A percentile compares a stretch with the other conserved stretches of the same genome.
phyloP scores from a whole-genome alignment of 306 rosid species.

The cucumber (Cucumis sativus) region DNA sequence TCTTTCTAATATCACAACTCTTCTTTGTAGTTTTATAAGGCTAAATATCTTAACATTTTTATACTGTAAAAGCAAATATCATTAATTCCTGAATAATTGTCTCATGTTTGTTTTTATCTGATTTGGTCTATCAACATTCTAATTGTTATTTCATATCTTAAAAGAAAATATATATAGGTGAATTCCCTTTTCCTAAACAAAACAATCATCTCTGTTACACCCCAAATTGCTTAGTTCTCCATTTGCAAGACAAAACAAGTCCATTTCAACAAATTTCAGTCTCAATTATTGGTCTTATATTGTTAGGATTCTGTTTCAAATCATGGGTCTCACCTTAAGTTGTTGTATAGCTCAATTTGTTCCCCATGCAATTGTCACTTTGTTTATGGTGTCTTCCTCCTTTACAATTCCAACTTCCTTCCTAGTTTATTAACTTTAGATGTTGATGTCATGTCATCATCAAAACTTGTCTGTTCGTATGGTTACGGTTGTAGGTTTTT shows the following conservation, averaged over 20 bases:
- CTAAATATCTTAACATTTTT: not conserved
- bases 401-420: not conserved
- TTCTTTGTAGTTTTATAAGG: not conserved
- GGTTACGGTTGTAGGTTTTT: not conserved
- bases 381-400: not conserved
- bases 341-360: conserved; percentile 1
- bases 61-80: not conserved
- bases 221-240: not conserved
- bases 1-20: not conserved
- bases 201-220: not conserved
- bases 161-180: not conserved
- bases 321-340: not conserved
- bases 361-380: not conserved
- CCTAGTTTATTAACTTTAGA: not conserved
- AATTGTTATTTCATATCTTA: not conserved
- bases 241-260: not conserved
- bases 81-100: not conserved
- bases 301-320: not conserved
- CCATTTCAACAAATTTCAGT: conserved; percentile 1
- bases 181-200: not conserved
- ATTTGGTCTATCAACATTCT: not conserved
- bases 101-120: not conserved
- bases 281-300: conserved; percentile 3
- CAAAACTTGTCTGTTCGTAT: not conserved
- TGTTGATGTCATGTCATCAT: not conserved